Conservation (phyloP, 1,284 basidiomycete genomes). For the Apiotrichum akiyoshidainum region DNA sequence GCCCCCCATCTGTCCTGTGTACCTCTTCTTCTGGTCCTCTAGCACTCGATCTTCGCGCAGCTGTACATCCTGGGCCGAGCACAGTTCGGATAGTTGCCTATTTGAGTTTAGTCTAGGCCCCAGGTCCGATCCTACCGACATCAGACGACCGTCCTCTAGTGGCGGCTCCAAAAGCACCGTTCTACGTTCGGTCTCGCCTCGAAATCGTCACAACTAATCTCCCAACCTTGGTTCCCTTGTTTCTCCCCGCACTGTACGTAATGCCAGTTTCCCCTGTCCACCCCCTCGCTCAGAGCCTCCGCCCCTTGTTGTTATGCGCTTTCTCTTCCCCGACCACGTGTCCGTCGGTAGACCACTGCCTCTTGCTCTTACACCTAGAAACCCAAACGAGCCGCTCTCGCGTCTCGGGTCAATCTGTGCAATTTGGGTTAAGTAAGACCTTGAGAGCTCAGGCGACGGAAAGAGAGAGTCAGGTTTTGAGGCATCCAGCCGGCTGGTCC, state of each 20-base stretch:
- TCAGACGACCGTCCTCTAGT: background rate
- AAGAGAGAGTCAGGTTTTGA: background rate
- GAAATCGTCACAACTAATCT: background rate
- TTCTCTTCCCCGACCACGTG: background rate
- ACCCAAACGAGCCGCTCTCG: slow-evolving; percentile 1
- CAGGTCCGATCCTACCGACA: background rate
- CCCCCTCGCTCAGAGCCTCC: background rate
- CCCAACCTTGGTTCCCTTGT: background rate
- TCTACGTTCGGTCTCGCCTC: background rate
- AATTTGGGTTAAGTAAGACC: no score
- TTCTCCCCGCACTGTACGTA: slow-evolving; percentile 1
- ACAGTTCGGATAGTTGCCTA: background rate
- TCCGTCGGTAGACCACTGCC: no score
- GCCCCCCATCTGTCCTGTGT: background rate
- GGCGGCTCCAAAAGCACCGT: background rate
- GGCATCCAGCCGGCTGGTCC: no score
- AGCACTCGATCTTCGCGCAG: background rate
- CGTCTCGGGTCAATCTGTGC: background rate
- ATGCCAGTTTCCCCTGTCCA: background rate
- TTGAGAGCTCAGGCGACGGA: background rate
- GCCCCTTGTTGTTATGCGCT: background rate
- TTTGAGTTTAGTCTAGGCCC: slow-evolving; percentile 8
- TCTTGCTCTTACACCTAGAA: no score
- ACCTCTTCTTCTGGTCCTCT: background rate
- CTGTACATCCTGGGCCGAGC: no score